Evolutionary conservation across 2,329 filamentous ascomycete species (phyloP), one percentile per base, ranked within the genome.

Genomic region (Claviceps purpurea): DNA sequence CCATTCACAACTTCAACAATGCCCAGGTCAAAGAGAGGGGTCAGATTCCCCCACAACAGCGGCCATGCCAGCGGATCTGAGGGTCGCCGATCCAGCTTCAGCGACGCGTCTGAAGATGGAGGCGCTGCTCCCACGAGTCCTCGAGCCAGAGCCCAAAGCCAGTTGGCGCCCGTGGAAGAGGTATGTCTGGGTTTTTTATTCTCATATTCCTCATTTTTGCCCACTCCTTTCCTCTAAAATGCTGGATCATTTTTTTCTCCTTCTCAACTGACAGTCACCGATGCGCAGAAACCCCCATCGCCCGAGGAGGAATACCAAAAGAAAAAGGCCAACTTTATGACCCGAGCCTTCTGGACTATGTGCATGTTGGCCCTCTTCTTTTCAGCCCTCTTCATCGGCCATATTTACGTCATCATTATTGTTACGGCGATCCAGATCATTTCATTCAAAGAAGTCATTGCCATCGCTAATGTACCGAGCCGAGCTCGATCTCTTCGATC

Each of bases 391-490:
- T 94, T 96, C 73, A 88, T 90, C 63, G 93, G 93, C 56, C 93
- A 98, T 71, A 89, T 98, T 67, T 98, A 97, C 75, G 87, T 98
- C 67, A 89, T 98, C 65, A 83, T 83, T 62, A 83, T 96, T 65
- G 87, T 96, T 61, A 97, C 93, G 30, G 87, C 86, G 48, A 78
- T 98, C 55, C 93, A 98, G 71, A 91, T 98, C 66, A 79, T 98
- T 61, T 96, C 88, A 52, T 98, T 97, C 81, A 97, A 96, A 74
- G 93, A 98, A 71, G 93, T 98, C 62, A 97, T 98, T 65, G 90
- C 91, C 57, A 97, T 98, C 62, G 87, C 91, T 60, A 95, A 91
- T 66, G 89, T 97, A 7, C 90, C 93, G 51, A 95, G 88, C 68
- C 84, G 87, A 63, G 90, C 90, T 57, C 85, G 91, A 64, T 89